Evolutionary conservation across 192 early-diverging fungal genomes (phyloP).

Genomic region (Gonapodya sp.): DNA sequence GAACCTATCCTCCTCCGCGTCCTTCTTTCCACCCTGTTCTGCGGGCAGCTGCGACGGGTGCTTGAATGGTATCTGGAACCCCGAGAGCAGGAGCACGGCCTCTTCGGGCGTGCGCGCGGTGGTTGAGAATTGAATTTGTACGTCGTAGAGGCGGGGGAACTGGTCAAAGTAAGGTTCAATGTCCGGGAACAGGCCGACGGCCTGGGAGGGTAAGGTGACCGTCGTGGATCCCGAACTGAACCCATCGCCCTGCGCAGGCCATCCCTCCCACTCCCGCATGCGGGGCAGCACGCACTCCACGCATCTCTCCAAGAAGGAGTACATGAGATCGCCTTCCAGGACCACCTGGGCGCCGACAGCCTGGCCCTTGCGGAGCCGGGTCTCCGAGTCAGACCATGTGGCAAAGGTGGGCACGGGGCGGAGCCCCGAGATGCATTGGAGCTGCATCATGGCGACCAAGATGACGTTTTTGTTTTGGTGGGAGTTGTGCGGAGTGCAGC

Average conservation of each 20-base stretch:
- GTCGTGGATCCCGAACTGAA: constrained; percentile 61
- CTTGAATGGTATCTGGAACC: constrained; percentile 79
- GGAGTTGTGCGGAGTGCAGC: neutral
- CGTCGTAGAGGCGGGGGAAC: constrained; percentile 82
- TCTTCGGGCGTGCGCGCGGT: constrained; percentile 67
- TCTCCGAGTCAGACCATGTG: constrained; percentile 62
- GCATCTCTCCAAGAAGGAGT: constrained; percentile 88
- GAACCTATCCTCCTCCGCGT: constrained; percentile 33
- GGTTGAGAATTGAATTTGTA: constrained; percentile 75
- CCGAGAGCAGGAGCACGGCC: constrained; percentile 72
- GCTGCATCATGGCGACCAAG: constrained; percentile 79
- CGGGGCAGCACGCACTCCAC: constrained; percentile 90
- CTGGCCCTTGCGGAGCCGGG: constrained; percentile 83
- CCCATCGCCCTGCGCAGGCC: constrained; percentile 65
- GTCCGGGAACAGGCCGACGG: constrained; percentile 89
- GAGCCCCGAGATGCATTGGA: constrained; percentile 78
- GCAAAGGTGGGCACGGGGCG: constrained; percentile 74
- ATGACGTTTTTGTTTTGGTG: constrained; percentile 24
- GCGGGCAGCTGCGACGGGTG: constrained; percentile 1
- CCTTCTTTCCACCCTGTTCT: constrained; percentile 21
- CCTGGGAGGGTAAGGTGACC: constrained; percentile 71
- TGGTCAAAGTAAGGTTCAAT: constrained; percentile 93
- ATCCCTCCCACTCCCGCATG: constrained; percentile 80
- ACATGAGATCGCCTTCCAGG: constrained; percentile 77
- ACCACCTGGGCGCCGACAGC: constrained; percentile 81